Conservation (phyloP, 495 filamentous ascomycete species). For the Penicillium angulare region DNA sequence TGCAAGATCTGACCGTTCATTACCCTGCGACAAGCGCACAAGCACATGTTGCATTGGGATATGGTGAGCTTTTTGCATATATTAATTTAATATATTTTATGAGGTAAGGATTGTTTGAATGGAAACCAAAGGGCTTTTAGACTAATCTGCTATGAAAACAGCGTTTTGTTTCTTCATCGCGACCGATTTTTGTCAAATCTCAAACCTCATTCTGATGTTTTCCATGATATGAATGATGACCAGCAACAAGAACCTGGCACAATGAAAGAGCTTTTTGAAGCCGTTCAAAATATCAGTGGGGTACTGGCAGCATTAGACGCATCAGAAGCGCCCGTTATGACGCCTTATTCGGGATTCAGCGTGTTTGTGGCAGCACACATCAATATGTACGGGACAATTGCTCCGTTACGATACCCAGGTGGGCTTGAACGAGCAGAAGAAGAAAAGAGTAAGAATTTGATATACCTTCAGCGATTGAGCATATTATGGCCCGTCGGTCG, state of each 20-base stretch:
- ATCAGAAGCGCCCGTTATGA: slow-evolving; percentile 39
- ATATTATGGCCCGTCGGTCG: slow-evolving; percentile 41
- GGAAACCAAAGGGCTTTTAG: background rate
- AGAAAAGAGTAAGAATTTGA: slow-evolving; percentile 36
- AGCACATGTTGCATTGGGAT: slow-evolving; percentile 42
- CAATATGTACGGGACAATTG: slow-evolving; percentile 47
- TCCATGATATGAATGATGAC: slow-evolving; percentile 21
- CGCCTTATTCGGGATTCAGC: slow-evolving; percentile 45
- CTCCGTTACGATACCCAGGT: slow-evolving; percentile 36
- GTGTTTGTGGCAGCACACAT: slow-evolving; percentile 46
- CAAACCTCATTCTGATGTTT: slow-evolving; percentile 25
- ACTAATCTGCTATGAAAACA: slow-evolving; percentile 10
- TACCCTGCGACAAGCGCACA: slow-evolving; percentile 40
- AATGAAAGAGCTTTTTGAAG: slow-evolving; percentile 37
- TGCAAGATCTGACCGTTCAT: slow-evolving; percentile 40
- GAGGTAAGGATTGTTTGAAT: slow-evolving; percentile 24
- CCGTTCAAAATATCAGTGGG: slow-evolving; percentile 37
- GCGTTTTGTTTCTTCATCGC: slow-evolving; percentile 42
- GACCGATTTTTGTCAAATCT: slow-evolving; percentile 39
- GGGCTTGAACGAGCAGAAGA: slow-evolving; percentile 35
- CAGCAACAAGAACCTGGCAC: slow-evolving; percentile 21
- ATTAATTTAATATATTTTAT: slow-evolving; percentile 47
- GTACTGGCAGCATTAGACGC: slow-evolving; percentile 37
- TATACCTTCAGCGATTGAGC: slow-evolving; percentile 39
- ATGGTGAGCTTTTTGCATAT: slow-evolving; percentile 45